Evolutionary conservation across 768 basidiomycete species (phyloP).

Genomic region (Pleurotus ostreatus): DNA sequence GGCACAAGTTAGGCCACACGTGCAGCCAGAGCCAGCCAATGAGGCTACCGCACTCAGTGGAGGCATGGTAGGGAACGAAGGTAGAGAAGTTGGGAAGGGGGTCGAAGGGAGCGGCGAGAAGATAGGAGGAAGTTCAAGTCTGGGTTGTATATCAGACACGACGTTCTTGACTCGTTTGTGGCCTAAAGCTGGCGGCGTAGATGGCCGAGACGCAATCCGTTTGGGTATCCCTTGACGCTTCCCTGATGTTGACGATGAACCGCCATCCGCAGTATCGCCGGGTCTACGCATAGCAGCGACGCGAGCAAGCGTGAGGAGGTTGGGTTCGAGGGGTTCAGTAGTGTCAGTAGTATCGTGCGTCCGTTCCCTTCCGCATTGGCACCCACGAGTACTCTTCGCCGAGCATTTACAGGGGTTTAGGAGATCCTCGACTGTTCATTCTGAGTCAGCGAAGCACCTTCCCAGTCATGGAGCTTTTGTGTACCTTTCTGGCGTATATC

Average conservation of each 20-base stretch:
- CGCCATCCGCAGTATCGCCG: slow-evolving; percentile 14
- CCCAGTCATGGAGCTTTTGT: no score
- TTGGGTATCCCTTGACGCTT: background rate
- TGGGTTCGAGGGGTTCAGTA: slow-evolving; percentile 11
- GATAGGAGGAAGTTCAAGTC: slow-evolving; percentile 48
- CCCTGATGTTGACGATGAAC: slow-evolving; percentile 11
- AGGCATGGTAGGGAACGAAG: slow-evolving; percentile 55
- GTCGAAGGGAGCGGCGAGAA: slow-evolving; percentile 22
- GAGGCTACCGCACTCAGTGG: slow-evolving; percentile 55
- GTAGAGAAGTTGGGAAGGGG: slow-evolving; percentile 23
- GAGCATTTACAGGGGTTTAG: slow-evolving; percentile 65
- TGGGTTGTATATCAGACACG: slow-evolving; percentile 17
- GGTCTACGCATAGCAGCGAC: slow-evolving; percentile 29
- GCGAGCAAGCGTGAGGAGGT: slow-evolving; percentile 30
- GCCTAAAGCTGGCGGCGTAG: slow-evolving; percentile 28
- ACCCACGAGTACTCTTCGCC: slow-evolving; percentile 24
- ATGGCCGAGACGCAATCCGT: slow-evolving; percentile 8
- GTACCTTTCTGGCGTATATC: slow-evolving; percentile 51
- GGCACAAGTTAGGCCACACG: slow-evolving; percentile 62
- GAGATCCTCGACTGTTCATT: slow-evolving; percentile 47
- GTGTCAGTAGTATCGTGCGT: slow-evolving; percentile 2
- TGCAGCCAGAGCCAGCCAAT: slow-evolving; percentile 66
- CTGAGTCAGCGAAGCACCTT: no score
- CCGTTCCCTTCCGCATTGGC: slow-evolving; percentile 43
- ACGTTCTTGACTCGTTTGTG: slow-evolving; percentile 14